Percentiles rank a stretch among this genome's conserved stretches.
Conservation (phyloP, 805 yeast genomes). For the Saturnispora silvae region DNA sequence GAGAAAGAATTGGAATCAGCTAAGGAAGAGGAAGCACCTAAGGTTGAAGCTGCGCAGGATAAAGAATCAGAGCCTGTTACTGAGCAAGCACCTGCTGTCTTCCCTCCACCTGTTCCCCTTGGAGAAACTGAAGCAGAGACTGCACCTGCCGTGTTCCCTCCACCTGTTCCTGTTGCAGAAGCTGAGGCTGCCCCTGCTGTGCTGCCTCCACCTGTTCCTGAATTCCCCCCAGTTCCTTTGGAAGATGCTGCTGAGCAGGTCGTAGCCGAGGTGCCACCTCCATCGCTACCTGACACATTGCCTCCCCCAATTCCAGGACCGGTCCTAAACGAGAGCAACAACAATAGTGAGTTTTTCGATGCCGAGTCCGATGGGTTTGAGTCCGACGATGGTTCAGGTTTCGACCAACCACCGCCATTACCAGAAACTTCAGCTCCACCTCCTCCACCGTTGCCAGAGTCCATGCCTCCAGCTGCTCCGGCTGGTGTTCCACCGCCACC, state of each 20-base stretch:
- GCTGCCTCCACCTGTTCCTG: constrained; percentile 14
- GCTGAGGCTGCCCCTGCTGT: constrained; percentile 5
- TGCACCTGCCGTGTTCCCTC: constrained; percentile 4
- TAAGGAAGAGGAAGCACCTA: neutral
- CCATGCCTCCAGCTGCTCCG: constrained; percentile 21
- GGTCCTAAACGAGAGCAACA: neutral
- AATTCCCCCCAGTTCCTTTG: neutral
- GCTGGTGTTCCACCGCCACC: constrained; percentile 27
- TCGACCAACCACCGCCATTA: too few relatives aligned
- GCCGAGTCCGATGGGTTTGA: constrained; percentile 14
- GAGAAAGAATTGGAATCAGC: constrained; percentile 1
- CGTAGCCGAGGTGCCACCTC: neutral
- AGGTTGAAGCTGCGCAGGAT: neutral
- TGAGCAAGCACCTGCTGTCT: constrained; percentile 2
- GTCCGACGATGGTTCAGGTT: too few relatives aligned
- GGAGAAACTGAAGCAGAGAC: neutral
- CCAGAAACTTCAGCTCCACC: too few relatives aligned
- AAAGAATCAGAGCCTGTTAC: neutral
- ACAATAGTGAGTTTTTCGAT: constrained; percentile 11
- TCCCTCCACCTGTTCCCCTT: constrained; percentile 8
- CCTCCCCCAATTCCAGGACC: neutral
- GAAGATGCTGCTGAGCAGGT: too few relatives aligned
- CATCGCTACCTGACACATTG: neutral
- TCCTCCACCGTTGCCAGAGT: constrained; percentile 19
- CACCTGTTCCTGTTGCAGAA: constrained; percentile 8